Conservation (phyloP, 805 yeast genomes). For the Kodamaea jinghongensis region DNA sequence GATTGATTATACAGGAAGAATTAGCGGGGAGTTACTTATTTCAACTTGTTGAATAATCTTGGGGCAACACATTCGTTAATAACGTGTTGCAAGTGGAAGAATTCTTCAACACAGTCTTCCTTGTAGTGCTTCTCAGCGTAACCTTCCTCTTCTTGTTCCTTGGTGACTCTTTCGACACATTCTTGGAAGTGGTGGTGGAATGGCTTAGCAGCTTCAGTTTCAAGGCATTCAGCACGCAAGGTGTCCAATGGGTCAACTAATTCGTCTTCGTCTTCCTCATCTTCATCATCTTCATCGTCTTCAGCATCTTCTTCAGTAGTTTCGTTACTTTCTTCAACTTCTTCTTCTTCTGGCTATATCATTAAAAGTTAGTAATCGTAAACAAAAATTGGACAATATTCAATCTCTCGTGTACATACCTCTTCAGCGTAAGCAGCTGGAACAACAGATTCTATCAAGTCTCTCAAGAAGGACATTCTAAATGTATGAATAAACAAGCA, state of each 20-base stretch:
- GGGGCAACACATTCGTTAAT: conserved; percentile 90
- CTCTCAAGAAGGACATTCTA: conserved; percentile 55
- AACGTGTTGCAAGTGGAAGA: conserved; percentile 94
- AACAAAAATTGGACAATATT: too few species aligned
- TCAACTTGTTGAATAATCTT: conserved; percentile 80
- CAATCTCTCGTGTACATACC: conserved; percentile 32
- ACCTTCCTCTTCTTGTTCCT: conserved; percentile 78
- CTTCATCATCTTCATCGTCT: conserved; percentile 52
- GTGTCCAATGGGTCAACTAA: conserved; percentile 47
- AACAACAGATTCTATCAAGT: conserved; percentile 72
- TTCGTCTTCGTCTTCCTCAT: conserved; percentile 68
- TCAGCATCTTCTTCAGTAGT: conserved; percentile 31
- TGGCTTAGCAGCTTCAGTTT: conserved; percentile 64
- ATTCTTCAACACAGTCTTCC: conserved; percentile 98
- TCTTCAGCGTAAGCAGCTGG: conserved; percentile 88
- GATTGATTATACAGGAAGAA: too few species aligned
- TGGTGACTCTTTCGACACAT: conserved; percentile 92
- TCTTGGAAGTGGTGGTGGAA: conserved; percentile 87
- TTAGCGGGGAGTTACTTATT: conserved; percentile 38
- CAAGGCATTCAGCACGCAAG: conserved; percentile 58
- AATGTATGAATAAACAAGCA: conserved; percentile 5
- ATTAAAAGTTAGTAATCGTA: conserved; percentile 10
- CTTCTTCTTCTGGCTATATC: conserved; percentile 27
- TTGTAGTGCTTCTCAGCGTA: conserved; percentile 78
- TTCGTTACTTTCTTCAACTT: conserved; percentile 21